A percentile compares a stretch with the other conserved stretches of the same genome.
Conservation (phyloP, 2,329 filamentous ascomycete species). For the Chaetomiaceae sp. region DNA sequence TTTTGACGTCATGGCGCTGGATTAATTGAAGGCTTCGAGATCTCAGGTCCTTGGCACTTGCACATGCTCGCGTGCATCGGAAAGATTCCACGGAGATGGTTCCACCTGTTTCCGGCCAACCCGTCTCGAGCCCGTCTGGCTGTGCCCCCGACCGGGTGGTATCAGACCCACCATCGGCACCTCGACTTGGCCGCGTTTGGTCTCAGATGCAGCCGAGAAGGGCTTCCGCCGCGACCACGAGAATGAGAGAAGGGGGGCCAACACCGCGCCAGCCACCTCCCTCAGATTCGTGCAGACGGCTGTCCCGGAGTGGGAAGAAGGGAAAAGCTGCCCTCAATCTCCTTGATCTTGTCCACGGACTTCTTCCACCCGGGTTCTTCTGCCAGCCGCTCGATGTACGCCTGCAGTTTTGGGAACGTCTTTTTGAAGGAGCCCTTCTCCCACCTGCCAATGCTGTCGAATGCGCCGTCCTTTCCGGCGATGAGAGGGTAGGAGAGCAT, state of each 20-base stretch:
- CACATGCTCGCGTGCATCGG: no score
- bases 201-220: not conserved
- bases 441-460: slow-evolving; percentile 40
- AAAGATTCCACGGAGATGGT: not conserved
- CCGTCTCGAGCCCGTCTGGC: no score
- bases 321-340: slow-evolving; percentile 42
- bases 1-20: slow-evolving; percentile 15
- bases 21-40: not conserved
- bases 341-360: slow-evolving; percentile 46
- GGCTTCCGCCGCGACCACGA: not conserved
- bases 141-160: slow-evolving; percentile 2
- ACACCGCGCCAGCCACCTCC: not conserved
- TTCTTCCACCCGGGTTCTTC: slow-evolving; percentile 44
- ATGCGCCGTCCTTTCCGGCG: slow-evolving; percentile 37
- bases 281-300: slow-evolving; percentile 6
- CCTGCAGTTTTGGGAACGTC: slow-evolving; percentile 41
- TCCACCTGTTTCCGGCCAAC: slow-evolving; percentile 6
- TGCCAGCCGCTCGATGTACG: slow-evolving; percentile 45
- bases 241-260: not conserved
- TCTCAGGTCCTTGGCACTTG: no score
- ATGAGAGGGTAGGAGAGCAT: slow-evolving; percentile 51
- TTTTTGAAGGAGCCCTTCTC: slow-evolving; percentile 25
- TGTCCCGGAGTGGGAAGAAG: slow-evolving; percentile 27
- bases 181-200: not conserved
- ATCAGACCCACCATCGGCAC: slow-evolving; percentile 5